Base-by-base conservation (phyloP, 805 yeast genomes). In the Hanseniaspora mollemarum region DNA sequence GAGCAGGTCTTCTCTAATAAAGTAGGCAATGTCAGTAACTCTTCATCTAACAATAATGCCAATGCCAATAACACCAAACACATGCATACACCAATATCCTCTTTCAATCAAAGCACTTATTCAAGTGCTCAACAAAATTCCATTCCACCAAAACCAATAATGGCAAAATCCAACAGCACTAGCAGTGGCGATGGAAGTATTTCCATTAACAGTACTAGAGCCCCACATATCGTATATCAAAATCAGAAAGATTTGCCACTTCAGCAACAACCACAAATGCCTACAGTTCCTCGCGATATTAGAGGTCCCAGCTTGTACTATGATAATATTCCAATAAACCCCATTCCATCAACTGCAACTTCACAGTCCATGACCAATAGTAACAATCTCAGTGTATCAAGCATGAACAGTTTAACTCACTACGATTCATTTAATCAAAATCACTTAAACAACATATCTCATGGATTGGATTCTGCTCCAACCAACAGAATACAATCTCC, bases 1-100 rank as follows among this genome's bases (percentile, higher is more conserved):
- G 35, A 32, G 15, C 35, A 32, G 15, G 35, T 15, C 15, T 32
- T 32, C 10, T 28, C 67, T n/a, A n/a, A n/a, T n/a, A n/a, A n/a
- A n/a, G n/a, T n/a, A n/a, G n/a, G n/a, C n/a, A n/a, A n/a, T n/a
- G n/a, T n/a, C n/a, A n/a, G n/a, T n/a, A 16, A 37, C 7, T 7
- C 24, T 36, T 28, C 45, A 16, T 35, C 22, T 43, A 52, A 39
- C 25, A 32, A 22, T 42, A 45, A 18, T 42, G 51, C 19, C 46
- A 45, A 15, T 51, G 53, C 13, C 57, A 32, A 22, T 42, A 45
- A 22, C 40, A 51, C 19, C 46, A 45, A 22, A 3, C 13, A 24
- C 8, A 26, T 36, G 33, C 37, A 32, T 5, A 43, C 44, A 2
- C 46, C 51, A 3, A 12, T 44, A 8, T 26, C 49, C 4, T 26